These are phyloP conservation scores for Fusarium torreyae DNA, from an alignment of 2,329 filamentous ascomycete species.

Conservation along the genomic window DNA sequence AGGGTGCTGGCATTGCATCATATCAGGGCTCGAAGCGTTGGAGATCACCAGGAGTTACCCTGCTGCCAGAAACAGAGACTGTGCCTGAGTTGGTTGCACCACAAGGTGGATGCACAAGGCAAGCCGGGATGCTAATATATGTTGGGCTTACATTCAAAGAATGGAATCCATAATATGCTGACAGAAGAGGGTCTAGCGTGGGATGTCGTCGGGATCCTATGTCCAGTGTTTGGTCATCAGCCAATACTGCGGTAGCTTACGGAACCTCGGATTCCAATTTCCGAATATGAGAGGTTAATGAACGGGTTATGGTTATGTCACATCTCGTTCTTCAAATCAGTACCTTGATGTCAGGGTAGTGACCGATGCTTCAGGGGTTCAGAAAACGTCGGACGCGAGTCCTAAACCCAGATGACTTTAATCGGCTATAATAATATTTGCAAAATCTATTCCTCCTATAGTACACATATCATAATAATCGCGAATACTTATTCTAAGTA, in stretches of 20 bases:
- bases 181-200: background rate
- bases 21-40: too few species aligned
- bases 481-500: too few species aligned
- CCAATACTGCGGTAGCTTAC: background rate
- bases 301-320: background rate
- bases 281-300: background rate
- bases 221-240: background rate
- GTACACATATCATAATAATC: too few species aligned
- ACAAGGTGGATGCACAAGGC: background rate
- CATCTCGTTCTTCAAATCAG: background rate
- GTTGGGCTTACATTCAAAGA: conserved; percentile 5
- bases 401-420: too few species aligned
- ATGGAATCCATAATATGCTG: conserved; percentile 3
- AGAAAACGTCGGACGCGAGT: too few species aligned
- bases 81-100: background rate
- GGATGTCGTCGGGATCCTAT: background rate
- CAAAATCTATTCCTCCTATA: too few species aligned
- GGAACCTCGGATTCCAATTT: background rate
- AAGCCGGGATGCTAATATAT: background rate
- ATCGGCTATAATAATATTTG: too few species aligned
- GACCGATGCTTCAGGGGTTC: background rate
- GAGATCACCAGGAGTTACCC: background rate
- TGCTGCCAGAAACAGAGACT: background rate
- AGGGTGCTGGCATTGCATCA: background rate
- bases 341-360: background rate